Evolutionary conservation across 1,139 yeast species (phyloP).

Genomic region (Arxiozyma bovina): DNA sequence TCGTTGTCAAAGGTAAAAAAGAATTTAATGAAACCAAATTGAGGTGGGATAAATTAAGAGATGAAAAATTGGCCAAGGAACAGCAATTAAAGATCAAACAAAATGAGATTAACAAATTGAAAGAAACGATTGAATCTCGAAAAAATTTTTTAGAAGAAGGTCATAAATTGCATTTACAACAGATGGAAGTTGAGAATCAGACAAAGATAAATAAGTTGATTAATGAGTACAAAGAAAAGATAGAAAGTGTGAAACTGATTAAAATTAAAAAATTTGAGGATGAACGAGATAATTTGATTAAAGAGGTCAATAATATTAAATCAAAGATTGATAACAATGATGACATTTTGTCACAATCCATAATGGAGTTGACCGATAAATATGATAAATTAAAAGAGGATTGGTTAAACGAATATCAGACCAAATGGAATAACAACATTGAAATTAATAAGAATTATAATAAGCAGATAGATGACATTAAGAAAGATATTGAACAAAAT

Average conservation of each 20-base stretch:
- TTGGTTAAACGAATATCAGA: conserved; percentile 24
- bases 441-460: conserved; percentile 14
- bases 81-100: conserved; percentile 33
- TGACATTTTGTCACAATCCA: conserved; percentile 13
- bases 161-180: conserved; percentile 33
- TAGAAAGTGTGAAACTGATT: conserved; percentile 33
- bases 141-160: conserved; percentile 32
- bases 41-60: conserved; percentile 32
- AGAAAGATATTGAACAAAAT: conserved; percentile 13
- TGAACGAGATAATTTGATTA: conserved; percentile 23
- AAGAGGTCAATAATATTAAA: conserved; percentile 19
- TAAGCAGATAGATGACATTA: conserved; percentile 16
- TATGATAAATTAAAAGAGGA: conserved; percentile 20
- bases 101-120: conserved; percentile 36
- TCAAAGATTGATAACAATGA: conserved; percentile 25
- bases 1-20: conserved; percentile 17
- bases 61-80: conserved; percentile 31
- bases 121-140: conserved; percentile 29
- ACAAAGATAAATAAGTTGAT: conserved; percentile 34
- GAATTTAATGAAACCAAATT: conserved; percentile 21
- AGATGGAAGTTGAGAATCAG: conserved; percentile 34
- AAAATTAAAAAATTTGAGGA: conserved; percentile 30
- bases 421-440: conserved; percentile 17
- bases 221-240: conserved; percentile 31
- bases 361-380: conserved; percentile 18